Evolutionary conservation across 257 asterid species (phyloP).

Genomic region (Solanum arcanum): DNA sequence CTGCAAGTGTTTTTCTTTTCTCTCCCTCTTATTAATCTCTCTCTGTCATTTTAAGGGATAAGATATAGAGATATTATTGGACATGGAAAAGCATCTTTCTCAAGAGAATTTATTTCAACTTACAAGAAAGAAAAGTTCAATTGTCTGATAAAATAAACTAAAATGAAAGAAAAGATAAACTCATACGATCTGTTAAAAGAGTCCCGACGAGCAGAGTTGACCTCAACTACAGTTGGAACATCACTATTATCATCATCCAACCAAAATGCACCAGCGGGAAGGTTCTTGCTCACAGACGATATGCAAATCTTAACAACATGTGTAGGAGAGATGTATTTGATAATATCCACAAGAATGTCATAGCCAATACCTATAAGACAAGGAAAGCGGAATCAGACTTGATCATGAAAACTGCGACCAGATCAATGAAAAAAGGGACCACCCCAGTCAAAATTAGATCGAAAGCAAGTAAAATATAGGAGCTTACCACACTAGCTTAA

Average conservation of each 20-base stretch:
- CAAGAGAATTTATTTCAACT: neutral
- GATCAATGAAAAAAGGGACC: neutral
- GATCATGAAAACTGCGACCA: neutral
- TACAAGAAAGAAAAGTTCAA: neutral
- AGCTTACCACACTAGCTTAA: slow-evolving; percentile 24
- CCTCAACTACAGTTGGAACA: slow-evolving; percentile 40
- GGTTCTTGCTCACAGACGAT: slow-evolving; percentile 52
- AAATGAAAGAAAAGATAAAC: neutral
- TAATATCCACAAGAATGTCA: slow-evolving; percentile 69
- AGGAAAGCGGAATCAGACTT: neutral
- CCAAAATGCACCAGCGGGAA: slow-evolving; percentile 91
- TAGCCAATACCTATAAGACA: slow-evolving; percentile 70
- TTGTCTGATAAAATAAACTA: neutral
- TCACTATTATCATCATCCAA: slow-evolving; percentile 30
- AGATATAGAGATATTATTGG: neutral
- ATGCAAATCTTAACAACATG: slow-evolving; percentile 74
- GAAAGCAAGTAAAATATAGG: slow-evolving; percentile 1
- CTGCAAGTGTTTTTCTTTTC: neutral
- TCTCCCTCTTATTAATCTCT: neutral
- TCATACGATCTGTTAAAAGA: slow-evolving; percentile 64
- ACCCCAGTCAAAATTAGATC: neutral
- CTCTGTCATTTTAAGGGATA: neutral
- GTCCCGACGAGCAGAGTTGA: slow-evolving; percentile 71
- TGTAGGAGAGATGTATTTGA: slow-evolving; percentile 61
- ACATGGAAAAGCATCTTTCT: neutral